Evolutionary conservation across 108 stramenopile species (phyloP).

Genomic region (Phaeodactylum tricornutum): DNA sequence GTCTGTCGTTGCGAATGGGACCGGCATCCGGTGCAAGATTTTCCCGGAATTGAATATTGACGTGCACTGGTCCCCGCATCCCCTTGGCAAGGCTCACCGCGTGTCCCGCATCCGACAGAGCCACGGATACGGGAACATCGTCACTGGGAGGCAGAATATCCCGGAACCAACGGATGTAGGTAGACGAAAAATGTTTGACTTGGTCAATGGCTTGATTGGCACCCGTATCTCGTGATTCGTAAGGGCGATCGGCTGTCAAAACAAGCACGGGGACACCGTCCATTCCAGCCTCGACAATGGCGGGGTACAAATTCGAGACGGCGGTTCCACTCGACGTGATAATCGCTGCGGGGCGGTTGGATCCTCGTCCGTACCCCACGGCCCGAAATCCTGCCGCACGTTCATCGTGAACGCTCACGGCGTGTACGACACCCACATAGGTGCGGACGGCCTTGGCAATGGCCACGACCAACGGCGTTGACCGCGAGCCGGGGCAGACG

Average conservation of each 20-base stretch:
- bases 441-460: constrained; percentile 52
- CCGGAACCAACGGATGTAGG: constrained; percentile 78
- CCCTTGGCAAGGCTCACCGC: constrained; percentile 50
- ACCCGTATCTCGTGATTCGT: constrained; percentile 80
- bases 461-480: constrained; percentile 81
- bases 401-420: constrained; percentile 85
- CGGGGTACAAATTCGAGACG: constrained; percentile 86
- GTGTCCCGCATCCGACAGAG: constrained; percentile 77
- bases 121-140: constrained; percentile 66
- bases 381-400: constrained; percentile 89
- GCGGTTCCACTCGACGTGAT: constrained; percentile 90
- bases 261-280: constrained; percentile 79
- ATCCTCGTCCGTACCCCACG: constrained; percentile 67
- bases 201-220: constrained; percentile 92
- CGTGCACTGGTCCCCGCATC: constrained; percentile 74
- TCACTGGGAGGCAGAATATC: constrained; percentile 79
- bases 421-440: constrained; percentile 48
- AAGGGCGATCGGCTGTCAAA: constrained; percentile 88
- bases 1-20: constrained; percentile 64
- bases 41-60: constrained; percentile 92
- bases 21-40: constrained; percentile 88
- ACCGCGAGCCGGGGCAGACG: constrained; percentile 87
- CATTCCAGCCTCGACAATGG: constrained; percentile 71
- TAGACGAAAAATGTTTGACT: constrained; percentile 68
- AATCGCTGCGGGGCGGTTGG: constrained; percentile 73